Conservation (phyloP, 768 basidiomycete species). For the Tulasnella sp. region DNA sequence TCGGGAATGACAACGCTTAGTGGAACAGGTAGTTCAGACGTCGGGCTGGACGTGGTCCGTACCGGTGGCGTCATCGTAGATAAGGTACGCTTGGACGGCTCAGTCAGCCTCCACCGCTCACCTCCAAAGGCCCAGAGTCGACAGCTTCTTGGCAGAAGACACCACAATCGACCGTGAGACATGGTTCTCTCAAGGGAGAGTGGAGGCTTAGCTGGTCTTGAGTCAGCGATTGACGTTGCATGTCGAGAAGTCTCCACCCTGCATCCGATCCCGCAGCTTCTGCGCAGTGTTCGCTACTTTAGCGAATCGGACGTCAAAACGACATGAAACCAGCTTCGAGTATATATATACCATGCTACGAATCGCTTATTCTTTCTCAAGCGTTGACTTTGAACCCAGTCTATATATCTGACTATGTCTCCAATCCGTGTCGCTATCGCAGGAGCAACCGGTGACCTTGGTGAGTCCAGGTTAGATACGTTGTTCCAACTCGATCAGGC, state of each 20-base stretch:
- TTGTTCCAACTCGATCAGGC: not conserved
- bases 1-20: no score
- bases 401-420: not conserved
- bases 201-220: not conserved
- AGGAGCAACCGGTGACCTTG: constrained; percentile 4
- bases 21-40: no score
- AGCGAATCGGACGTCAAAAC: not conserved
- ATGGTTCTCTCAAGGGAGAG: not conserved
- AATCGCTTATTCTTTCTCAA: no score
- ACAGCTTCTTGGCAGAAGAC: not conserved
- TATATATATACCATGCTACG: not conserved
- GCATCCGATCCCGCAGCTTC: not conserved
- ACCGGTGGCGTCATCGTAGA: not conserved
- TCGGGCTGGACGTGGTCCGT: no score
- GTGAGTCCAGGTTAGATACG: not conserved
- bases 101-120: not conserved
- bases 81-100: not conserved
- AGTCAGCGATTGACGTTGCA: not conserved
- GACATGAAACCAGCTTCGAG: not conserved
- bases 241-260: not conserved
- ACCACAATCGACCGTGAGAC: not conserved
- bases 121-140: not conserved
- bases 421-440: not conserved
- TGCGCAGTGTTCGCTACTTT: not conserved
- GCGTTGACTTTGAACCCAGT: no score